Conservation (phyloP, 768 basidiomycete species). For the Amanita muscaria region DNA sequence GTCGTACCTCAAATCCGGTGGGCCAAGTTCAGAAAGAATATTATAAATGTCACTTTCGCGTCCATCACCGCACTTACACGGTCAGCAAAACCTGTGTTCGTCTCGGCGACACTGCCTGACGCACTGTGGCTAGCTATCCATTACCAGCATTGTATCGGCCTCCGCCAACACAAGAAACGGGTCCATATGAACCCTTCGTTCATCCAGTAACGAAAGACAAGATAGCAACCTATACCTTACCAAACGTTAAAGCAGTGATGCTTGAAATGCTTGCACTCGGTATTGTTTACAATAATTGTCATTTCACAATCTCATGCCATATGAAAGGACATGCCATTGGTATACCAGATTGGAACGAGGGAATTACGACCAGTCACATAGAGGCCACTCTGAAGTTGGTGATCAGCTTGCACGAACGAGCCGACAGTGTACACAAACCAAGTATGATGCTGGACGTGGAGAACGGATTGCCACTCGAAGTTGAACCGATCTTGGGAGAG, state of each 20-base stretch:
- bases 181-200: conserved; percentile 31
- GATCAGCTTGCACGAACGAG: conserved; percentile 26
- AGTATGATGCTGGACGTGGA: conserved; percentile 58
- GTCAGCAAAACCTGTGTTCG: conserved; percentile 17
- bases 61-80: conserved; percentile 42
- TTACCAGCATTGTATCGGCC: conserved; percentile 44
- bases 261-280: conserved; percentile 37
- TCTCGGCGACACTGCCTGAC: no score
- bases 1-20: conserved; percentile 55
- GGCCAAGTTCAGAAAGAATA: conserved; percentile 52
- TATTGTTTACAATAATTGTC: conserved; percentile 11
- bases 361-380: conserved; percentile 36
- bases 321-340: conserved; percentile 34
- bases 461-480: conserved; percentile 50
- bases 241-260: conserved; percentile 35
- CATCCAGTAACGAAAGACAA: conserved; percentile 31
- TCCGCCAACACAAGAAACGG: conserved; percentile 28
- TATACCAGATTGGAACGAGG: conserved; percentile 38
- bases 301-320: not conserved
- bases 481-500: conserved; percentile 58
- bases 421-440: conserved; percentile 39
- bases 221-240: conserved; percentile 36
- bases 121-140: conserved; percentile 28
- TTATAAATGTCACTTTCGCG: conserved; percentile 54
- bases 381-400: conserved; percentile 31